Conservation (phyloP, 352 stramenopile species). For the Globisporangium paroecandrum region DNA sequence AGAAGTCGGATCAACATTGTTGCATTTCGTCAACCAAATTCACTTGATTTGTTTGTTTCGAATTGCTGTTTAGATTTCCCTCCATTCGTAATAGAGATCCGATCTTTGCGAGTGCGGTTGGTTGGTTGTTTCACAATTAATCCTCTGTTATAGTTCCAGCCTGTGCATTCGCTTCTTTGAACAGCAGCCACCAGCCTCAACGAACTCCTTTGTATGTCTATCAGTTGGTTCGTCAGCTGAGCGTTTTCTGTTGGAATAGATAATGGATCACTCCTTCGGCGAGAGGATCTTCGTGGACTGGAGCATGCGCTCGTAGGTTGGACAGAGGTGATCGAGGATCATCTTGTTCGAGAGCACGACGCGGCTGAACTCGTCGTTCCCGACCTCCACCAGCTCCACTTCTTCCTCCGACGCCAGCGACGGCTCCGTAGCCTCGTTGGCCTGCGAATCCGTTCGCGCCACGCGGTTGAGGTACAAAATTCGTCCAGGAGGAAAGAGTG, state of each 20-base stretch:
- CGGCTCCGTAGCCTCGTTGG: background rate
- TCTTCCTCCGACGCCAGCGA: background rate
- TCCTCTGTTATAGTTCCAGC: background rate
- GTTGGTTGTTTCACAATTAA: background rate
- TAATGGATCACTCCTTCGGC: background rate
- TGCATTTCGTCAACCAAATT: background rate
- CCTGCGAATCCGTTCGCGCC: conserved; percentile 1
- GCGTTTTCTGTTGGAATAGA: background rate
- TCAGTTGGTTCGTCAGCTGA: background rate
- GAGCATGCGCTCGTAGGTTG: conserved; percentile 71
- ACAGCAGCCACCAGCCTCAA: background rate
- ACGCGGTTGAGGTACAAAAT: conserved; percentile 68
- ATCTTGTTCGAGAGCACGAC: conserved; percentile 81
- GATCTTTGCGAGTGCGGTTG: background rate
- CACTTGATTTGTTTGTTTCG: background rate
- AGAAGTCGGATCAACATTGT: background rate
- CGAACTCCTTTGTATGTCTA: background rate
- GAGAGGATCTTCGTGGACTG: conserved; percentile 15
- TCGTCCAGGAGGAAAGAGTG: conserved; percentile 64
- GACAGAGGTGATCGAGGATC: conserved; percentile 85
- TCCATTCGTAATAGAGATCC: background rate
- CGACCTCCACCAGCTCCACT: conserved; percentile 65
- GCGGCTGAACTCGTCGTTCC: conserved; percentile 63
- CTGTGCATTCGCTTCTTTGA: background rate
- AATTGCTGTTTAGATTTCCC: background rate